Evolutionary conservation across 805 yeast genomes (phyloP).

Genomic region (Candida maltosa): DNA sequence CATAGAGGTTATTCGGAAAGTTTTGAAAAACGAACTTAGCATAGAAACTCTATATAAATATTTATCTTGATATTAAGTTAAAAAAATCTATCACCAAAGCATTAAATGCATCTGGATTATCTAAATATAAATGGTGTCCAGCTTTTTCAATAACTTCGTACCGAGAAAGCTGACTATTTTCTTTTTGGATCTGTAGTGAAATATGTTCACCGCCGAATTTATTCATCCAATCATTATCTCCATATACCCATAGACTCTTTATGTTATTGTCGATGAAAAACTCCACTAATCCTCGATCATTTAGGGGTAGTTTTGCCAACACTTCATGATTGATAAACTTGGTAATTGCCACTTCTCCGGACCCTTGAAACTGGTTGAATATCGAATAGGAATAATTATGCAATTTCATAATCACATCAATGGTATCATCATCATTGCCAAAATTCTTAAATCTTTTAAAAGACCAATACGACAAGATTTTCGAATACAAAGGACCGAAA

Average conservation of each 20-base stretch:
- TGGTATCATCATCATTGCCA: constrained; percentile 14
- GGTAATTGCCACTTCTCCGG: constrained; percentile 43
- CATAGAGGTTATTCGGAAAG: neutral
- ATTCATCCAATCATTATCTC: constrained; percentile 46
- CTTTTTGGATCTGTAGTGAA: constrained; percentile 18
- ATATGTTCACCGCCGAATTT: constrained; percentile 33
- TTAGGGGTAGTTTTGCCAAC: constrained; percentile 34
- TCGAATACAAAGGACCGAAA: constrained; percentile 38
- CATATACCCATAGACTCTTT: constrained; percentile 34
- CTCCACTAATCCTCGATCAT: constrained; percentile 36
- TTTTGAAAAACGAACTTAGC: neutral
- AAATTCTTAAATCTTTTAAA: constrained; percentile 34
- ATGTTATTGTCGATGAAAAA: constrained; percentile 20
- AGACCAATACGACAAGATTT: constrained; percentile 40
- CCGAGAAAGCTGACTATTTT: constrained; percentile 14
- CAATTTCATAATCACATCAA: constrained; percentile 28
- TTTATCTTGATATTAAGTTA: no score
- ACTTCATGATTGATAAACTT: constrained; percentile 39
- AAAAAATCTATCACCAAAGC: constrained; percentile 20
- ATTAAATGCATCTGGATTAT: constrained; percentile 34
- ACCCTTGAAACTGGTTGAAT: constrained; percentile 41
- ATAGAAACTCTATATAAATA: neutral
- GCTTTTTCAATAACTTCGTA: constrained; percentile 28
- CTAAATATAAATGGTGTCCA: constrained; percentile 43
- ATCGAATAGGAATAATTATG: constrained; percentile 40